Evolutionary conservation across 202 grass and related monocot species (phyloP).

Genomic region (Brachypodium distachyon): DNA sequence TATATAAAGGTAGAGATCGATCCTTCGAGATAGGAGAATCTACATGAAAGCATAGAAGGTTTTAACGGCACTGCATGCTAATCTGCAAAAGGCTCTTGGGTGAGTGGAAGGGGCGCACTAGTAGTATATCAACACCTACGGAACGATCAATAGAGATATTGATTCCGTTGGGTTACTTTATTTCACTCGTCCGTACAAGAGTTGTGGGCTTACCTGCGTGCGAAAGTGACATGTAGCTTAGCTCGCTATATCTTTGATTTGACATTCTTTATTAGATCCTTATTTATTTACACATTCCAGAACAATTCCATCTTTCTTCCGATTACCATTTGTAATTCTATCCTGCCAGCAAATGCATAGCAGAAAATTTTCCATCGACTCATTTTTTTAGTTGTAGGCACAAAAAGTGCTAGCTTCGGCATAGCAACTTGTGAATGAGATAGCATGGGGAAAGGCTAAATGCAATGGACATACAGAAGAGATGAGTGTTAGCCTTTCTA

Average conservation of each 20-base stretch:
- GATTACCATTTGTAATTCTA: background rate
- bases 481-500: constrained; percentile 4
- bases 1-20: constrained; percentile 27
- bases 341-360: background rate
- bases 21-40: constrained; percentile 45
- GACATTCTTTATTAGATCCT: constrained; percentile 20
- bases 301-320: background rate
- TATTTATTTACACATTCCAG: background rate
- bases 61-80: constrained; percentile 16
- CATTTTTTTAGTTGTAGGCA: constrained; percentile 7
- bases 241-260: constrained; percentile 9
- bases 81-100: constrained; percentile 19
- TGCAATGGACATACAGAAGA: constrained; percentile 11
- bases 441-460: constrained; percentile 21
- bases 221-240: constrained; percentile 31
- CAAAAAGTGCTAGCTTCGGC: background rate
- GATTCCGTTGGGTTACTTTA: constrained; percentile 26
- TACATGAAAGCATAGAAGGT: constrained; percentile 20
- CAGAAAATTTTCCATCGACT: background rate
- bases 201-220: constrained; percentile 27
- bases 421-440: background rate
- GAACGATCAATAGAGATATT: constrained; percentile 19
- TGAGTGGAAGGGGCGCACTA: constrained; percentile 28
- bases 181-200: constrained; percentile 32
- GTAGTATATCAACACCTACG: constrained; percentile 4